A percentile compares a stretch with the other conserved stretches of the same genome.
Conservation (phyloP, 2,329 filamentous ascomycete species). For the Nannizzia gypsea region DNA sequence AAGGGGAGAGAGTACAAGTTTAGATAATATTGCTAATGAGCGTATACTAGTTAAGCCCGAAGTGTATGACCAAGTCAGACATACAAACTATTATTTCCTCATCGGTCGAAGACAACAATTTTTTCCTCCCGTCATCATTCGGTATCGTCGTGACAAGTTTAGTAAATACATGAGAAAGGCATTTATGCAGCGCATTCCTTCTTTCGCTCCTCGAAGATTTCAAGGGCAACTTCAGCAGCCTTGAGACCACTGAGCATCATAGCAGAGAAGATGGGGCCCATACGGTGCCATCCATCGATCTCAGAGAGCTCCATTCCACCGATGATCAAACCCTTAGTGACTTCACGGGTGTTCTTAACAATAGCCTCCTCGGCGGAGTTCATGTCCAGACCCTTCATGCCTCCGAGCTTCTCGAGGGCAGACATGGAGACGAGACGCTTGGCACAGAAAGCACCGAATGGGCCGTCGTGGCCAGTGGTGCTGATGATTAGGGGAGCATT, state of each 20-base stretch:
- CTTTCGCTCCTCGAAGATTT: slow-evolving; percentile 61
- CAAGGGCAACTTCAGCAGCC: slow-evolving; percentile 71
- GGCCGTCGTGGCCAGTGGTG: slow-evolving; percentile 82
- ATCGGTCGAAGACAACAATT: background rate
- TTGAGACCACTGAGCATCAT: slow-evolving; percentile 84
- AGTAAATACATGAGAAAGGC: background rate
- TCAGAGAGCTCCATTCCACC: slow-evolving; percentile 90
- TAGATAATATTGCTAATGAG: slow-evolving; percentile 2
- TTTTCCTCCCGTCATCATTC: background rate
- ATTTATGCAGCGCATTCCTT: slow-evolving; percentile 51
- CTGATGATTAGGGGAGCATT: slow-evolving; percentile 80
- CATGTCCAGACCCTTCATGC: slow-evolving; percentile 92
- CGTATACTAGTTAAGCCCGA: background rate
- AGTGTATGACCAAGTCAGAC: background rate
- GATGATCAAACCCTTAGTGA: slow-evolving; percentile 79
- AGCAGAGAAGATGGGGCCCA: slow-evolving; percentile 80
- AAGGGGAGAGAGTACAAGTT: background rate
- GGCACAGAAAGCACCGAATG: slow-evolving; percentile 81
- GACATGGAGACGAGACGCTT: slow-evolving; percentile 87
- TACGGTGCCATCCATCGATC: slow-evolving; percentile 80
- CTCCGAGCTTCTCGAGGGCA: slow-evolving; percentile 68
- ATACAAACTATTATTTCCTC: background rate
- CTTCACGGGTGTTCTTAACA: slow-evolving; percentile 79
- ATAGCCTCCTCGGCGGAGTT: slow-evolving; percentile 83
- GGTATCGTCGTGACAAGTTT: background rate